These are phyloP conservation scores for Aspergillus nanangensis DNA, from an alignment of 495 filamentous ascomycete genomes.

Conservation along the genomic window DNA sequence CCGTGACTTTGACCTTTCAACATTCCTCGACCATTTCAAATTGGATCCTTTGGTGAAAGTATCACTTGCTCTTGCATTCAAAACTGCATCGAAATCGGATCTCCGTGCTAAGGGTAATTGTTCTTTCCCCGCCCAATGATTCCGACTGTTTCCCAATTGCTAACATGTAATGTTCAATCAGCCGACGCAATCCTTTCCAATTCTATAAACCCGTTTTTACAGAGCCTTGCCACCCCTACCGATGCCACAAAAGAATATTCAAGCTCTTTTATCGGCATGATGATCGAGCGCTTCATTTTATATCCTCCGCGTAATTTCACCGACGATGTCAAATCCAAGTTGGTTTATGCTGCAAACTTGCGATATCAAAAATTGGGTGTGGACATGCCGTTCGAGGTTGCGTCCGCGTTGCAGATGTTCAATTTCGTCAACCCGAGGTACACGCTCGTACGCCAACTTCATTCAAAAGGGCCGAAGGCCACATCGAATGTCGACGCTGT, in stretches of 20 bases:
- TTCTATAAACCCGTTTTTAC: slow-evolving; percentile 69
- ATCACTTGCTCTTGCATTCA: slow-evolving; percentile 84
- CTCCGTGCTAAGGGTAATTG: slow-evolving; percentile 80
- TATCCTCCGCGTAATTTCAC: slow-evolving; percentile 79
- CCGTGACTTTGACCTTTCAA: slow-evolving; percentile 87
- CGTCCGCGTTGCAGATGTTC: slow-evolving; percentile 68
- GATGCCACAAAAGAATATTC: slow-evolving; percentile 59
- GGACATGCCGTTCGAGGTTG: slow-evolving; percentile 64
- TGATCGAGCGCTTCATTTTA: slow-evolving; percentile 77
- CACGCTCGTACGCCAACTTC: slow-evolving; percentile 70
- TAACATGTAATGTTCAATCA: slow-evolving; percentile 35
- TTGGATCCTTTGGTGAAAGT: slow-evolving; percentile 83
- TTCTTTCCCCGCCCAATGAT: neutral
- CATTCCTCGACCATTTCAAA: slow-evolving; percentile 91
- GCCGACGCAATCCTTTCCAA: slow-evolving; percentile 79
- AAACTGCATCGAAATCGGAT: slow-evolving; percentile 70
- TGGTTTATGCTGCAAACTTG: slow-evolving; percentile 60
- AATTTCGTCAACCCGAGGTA: slow-evolving; percentile 62
- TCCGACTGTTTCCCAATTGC: slow-evolving; percentile 17
- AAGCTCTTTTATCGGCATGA: slow-evolving; percentile 62
- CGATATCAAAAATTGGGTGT: slow-evolving; percentile 61
- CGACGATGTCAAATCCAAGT: slow-evolving; percentile 63
- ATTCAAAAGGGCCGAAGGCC: slow-evolving; percentile 62
- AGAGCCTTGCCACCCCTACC: slow-evolving; percentile 56
- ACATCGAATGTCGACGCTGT: slow-evolving; percentile 51